Conservation (phyloP, 768 basidiomycete genomes). For the Leccinellum luteum region DNA sequence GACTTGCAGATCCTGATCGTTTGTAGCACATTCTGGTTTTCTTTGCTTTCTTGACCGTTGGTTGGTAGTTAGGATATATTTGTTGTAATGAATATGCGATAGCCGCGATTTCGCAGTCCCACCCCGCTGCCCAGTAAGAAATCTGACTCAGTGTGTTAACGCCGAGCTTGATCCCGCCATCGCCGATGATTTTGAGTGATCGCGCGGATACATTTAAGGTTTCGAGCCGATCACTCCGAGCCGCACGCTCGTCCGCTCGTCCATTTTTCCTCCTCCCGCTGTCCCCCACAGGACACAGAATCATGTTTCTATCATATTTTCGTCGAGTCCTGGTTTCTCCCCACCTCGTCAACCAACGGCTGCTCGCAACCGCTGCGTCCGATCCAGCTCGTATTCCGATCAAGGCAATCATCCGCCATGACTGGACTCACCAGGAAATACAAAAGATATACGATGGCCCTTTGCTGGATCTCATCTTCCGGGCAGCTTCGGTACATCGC, state of each 20-base stretch:
- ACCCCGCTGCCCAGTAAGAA: conserved; percentile 1
- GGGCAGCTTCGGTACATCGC: conserved; percentile 81
- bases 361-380: conserved; percentile 57
- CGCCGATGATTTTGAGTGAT: neutral
- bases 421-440: conserved; percentile 81
- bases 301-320: conserved; percentile 14
- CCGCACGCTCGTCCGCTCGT: neutral
- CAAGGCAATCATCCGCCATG: conserved; percentile 40
- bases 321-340: conserved; percentile 9
- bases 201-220: neutral
- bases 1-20: conserved; percentile 22
- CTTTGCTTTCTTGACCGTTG: conserved; percentile 25
- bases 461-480: conserved; percentile 85
- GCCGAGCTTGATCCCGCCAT: conserved; percentile 4
- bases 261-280: conserved; percentile 4
- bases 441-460: conserved; percentile 83
- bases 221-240: neutral
- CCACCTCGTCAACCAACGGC: conserved; percentile 34
- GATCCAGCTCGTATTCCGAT: neutral
- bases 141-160: neutral
- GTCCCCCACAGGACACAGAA: neutral
- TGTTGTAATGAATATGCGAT: conserved; percentile 29
- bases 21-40: conserved; percentile 30
- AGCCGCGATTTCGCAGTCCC: neutral
- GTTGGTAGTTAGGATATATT: conserved; percentile 23